Evolutionary conservation across 2,329 filamentous ascomycete species (phyloP), one percentile per base, ranked within the genome.

Genomic region (Trichoderma koningii): DNA sequence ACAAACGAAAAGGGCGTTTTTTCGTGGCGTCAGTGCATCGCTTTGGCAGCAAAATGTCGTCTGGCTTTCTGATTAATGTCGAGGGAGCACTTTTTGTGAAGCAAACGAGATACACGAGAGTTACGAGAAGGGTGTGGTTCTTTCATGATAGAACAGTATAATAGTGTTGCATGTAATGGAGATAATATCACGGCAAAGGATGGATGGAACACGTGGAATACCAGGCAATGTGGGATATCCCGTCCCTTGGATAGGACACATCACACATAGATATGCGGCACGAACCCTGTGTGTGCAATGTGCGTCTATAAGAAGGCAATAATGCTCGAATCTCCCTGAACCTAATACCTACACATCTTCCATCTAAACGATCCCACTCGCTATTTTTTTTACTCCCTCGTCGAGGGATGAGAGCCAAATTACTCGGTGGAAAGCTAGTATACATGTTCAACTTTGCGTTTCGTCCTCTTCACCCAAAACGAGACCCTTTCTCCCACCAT

Each of bases 361-460:
- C 26, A 62, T 65, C 38, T 65, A 60, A 65, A 47, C 34, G 50
- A 51, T 1, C 34, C 17, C 53, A 51, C 9, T 59, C 63, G 63
- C 63, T 65, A 34, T 38, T 45, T 44, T 47, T 15, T 14, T 53
- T 34, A 34, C 1, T 5, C 28, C 28, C 28, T 28, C 52, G 26
- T 59, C 53, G 42, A 7, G 14, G 19, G 7, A 15, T 9, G 41
- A 30, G 21, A 38, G 34, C 34, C 48, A 38, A 17, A 19, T 45
- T 26, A 15, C 59, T 65, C 15, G 42, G 26, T 38, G 7, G 47
- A n/a, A 53, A 45, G 28, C 55, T 48, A 57, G 38, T 64, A 28
- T 66, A 65, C 57, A 62, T 57, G 30, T 66, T 55, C 57, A 63
- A 66, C 44, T 51, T 26, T 44, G 57, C 42, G 17, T 57, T 57